A percentile compares a stretch with the other conserved stretches of the same genome.
phyloP scores from a whole-genome alignment of 2,329 filamentous ascomycete species.

The Knufia petricola region DNA sequence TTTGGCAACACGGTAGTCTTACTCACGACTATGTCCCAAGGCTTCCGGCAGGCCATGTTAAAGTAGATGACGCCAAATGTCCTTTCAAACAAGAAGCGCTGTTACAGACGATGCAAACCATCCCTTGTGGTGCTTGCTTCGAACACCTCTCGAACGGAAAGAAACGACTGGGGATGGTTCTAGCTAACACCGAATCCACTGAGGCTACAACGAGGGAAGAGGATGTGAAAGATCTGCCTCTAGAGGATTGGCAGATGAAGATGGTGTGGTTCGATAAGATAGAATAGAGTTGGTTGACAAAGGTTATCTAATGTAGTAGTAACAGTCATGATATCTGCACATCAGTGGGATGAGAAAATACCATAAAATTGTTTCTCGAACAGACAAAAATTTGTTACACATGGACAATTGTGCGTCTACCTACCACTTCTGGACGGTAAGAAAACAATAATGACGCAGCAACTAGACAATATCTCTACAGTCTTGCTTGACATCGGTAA shows the following conservation, averaged over 20 bases:
- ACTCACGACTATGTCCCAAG: background rate
- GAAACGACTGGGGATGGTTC: background rate
- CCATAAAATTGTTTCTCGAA: too few relatives aligned
- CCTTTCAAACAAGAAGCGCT: background rate
- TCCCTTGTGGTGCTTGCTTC: background rate
- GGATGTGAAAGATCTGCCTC: background rate
- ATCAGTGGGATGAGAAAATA: too few relatives aligned
- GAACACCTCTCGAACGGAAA: background rate
- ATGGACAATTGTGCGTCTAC: too few relatives aligned
- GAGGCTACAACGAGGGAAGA: background rate
- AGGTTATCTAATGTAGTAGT: too few relatives aligned
- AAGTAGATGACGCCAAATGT: background rate
- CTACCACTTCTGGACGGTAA: background rate
- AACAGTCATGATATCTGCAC: too few relatives aligned
- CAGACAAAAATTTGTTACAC: too few relatives aligned
- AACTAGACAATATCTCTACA: background rate
- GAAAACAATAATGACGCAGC: background rate
- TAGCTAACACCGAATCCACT: background rate
- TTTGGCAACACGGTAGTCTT: slow-evolving; percentile 1
- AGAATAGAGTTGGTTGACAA: slow-evolving; percentile 2
- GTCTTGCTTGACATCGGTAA: slow-evolving; percentile 11
- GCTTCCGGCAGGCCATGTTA: slow-evolving; percentile 1
- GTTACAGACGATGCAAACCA: background rate
- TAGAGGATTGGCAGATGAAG: background rate
- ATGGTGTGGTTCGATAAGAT: slow-evolving; percentile 1